Evolutionary conservation across 1,284 basidiomycete genomes (phyloP), one percentile per base, ranked within the genome.

Genomic region (Gastroboletus turbinatus): DNA sequence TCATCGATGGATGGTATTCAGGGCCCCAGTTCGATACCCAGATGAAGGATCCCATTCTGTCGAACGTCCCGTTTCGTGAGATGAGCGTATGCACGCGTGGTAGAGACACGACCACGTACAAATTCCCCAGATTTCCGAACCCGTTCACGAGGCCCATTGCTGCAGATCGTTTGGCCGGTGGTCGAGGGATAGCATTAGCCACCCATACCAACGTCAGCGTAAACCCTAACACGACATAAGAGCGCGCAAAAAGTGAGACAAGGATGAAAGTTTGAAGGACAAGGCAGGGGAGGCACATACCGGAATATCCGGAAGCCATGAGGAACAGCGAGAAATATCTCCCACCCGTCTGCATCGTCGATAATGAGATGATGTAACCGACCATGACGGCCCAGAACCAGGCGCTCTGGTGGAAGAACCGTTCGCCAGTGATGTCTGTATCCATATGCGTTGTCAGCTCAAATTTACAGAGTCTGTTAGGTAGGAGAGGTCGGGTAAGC

Each of bases 241-340:
- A 5, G 13, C 8, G 4, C 10, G 1, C 11, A 19, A 3, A 30
- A 19, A 7, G 23, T 48, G 17, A 30, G 27, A 32, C 8, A 43
- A 21, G 21, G 38, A 6, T 27, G 9, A 47, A 40, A 16, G 7
- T 23, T n/a, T 21, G 16, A 29, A 29, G 1, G 44, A 48, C 21
- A 33, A 14, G 25, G 23, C 43, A 13, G 39, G 23, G 25, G 30
- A 27, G 13, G 6, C 17, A 68, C 79, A 42, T 48, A 81, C 83
- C 84, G 5, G 73, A 74, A 61, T 82, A 82, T 46, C 83, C 83
- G 50, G 67, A 69, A 0, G 84, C 78, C 84, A 87, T 84, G 30
- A 87, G 73, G 72, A 88, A 89, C 67, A 89, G 71, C 1, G 82
- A 77, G 38, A 90, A 73, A 62, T 90, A 89, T 51, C 87, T 78